A percentile compares a stretch with the other conserved stretches of the same genome.
Conservation (phyloP, 2,329 filamentous ascomycete genomes). For the Calonectria pseudoturangicola region DNA sequence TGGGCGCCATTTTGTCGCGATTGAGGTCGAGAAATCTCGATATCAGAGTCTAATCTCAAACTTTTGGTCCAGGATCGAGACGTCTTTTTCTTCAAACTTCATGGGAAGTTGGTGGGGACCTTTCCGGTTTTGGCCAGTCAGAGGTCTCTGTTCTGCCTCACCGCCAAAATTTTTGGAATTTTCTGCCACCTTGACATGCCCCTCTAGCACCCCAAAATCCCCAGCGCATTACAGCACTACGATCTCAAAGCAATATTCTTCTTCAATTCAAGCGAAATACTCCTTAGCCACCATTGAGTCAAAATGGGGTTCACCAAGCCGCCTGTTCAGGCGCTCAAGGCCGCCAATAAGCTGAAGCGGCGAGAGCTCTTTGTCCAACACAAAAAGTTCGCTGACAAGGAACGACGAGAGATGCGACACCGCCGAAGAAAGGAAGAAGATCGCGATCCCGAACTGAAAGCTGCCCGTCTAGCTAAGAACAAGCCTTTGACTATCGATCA, state of each 20-base stretch:
- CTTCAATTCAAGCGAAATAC: conserved; percentile 27
- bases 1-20: conserved; percentile 65
- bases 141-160: conserved; percentile 48
- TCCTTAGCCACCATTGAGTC: conserved; percentile 26
- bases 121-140: conserved; percentile 49
- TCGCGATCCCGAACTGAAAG: conserved; percentile 85
- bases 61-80: conserved; percentile 44
- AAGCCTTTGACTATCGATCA: conserved; percentile 87
- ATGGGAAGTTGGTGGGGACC: conserved; percentile 41
- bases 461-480: conserved; percentile 84
- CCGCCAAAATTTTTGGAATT: conserved; percentile 62
- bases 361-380: conserved; percentile 86
- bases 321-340: conserved; percentile 63
- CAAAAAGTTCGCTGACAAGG: conserved; percentile 84
- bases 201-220: conserved; percentile 47
- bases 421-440: conserved; percentile 89
- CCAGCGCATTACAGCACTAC: conserved; percentile 32
- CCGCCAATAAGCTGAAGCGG: conserved; percentile 86
- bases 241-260: background rate
- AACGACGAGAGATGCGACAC: conserved; percentile 85
- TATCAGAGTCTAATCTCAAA: conserved; percentile 38
- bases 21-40: conserved; percentile 35
- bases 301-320: conserved; percentile 61
- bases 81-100: conserved; percentile 46
- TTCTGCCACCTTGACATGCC: conserved; percentile 56